Base-by-base conservation (phyloP, 768 basidiomycete species). In the Porphyrellus cyaneotinctus region DNA sequence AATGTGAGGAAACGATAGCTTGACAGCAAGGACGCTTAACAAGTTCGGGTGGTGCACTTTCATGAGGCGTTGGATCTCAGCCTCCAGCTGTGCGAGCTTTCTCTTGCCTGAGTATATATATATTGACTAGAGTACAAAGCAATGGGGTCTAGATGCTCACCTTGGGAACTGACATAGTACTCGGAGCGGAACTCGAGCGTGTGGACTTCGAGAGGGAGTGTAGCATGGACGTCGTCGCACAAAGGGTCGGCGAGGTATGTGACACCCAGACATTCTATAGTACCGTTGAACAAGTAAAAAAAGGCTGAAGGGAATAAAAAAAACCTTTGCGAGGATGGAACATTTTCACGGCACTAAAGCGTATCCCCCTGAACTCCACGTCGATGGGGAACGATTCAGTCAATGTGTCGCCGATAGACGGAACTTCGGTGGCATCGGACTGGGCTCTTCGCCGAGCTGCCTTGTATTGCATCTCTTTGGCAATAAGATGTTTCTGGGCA, bases 231-330 rank as follows among this genome's bases (percentile, higher is more conserved):
- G 55, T 85, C 80, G 53, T 90, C 87, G 61, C 82, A 82, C 15
- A 91, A 69, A 9, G 90, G 89, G 54, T 90, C 88, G 0, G 87
- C 89, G 49, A 83, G 74, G 68, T 86, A 91, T 0, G 80, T 73
- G 11, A 78, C 82, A 2, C 87, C 88, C 28, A 90, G 71, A 38
- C 75, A 77, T 43, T 83, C 89, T 84, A 45, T 32, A 18, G 52
- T n/a, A 13, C 20, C 17, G 26, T 47, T 49, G 11, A 49, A 38
- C 15, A 50, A 17, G 28, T n/a, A n/a, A 17, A 26, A n/a, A 18
- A 10, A 35, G 2, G 45, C 17, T 5, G 28, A 31, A 45, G 12
- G 53, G 22, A 33, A n/a, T n/a, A 17, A 18, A 47, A 69, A 74
- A 18, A 52, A 88, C 88, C 84, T 66, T 76, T 74, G n/a, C 77